Percentiles rank a stretch among this genome's conserved stretches.
Evolutionary conservation across 805 yeast genomes (phyloP).

Genomic region (Lipomyces kockii): DNA sequence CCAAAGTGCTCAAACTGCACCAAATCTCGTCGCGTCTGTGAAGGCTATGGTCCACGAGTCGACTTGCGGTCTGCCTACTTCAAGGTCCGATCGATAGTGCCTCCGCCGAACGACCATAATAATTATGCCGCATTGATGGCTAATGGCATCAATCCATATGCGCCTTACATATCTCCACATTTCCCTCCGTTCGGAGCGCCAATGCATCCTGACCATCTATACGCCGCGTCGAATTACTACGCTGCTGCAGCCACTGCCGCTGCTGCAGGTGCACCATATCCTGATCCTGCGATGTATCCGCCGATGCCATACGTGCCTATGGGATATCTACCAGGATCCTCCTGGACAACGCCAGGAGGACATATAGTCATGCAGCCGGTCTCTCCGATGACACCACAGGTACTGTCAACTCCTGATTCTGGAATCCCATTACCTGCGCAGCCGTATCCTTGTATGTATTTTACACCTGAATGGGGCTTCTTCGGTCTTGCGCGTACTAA

Average conservation of each 20-base stretch:
- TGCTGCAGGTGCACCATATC: not conserved
- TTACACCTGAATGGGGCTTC: not conserved
- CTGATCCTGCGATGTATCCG: not conserved
- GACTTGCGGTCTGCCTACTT: not conserved
- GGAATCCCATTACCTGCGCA: not conserved
- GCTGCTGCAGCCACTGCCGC: constrained; percentile 8
- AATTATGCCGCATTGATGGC: not conserved
- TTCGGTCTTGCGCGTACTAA: not conserved
- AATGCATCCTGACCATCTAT: constrained; percentile 5
- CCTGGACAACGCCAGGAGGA: not conserved
- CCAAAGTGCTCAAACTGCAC: constrained; percentile 59
- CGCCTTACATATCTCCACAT: not conserved
- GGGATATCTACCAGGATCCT: not conserved
- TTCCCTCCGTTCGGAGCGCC: not conserved
- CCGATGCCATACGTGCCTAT: not conserved
- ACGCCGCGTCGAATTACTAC: constrained; percentile 7
- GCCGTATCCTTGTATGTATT: not conserved
- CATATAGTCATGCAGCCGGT: not conserved
- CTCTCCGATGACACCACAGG: not conserved
- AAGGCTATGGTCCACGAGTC: constrained; percentile 30
- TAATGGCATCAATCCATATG: not conserved
- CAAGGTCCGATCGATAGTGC: not conserved
- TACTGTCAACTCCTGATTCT: not conserved
- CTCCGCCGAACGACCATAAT: not conserved
- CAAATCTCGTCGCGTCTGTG: constrained; percentile 30